Evolutionary conservation across 2,329 filamentous ascomycete genomes (phyloP).

Genomic region (Rhytidhysteron rufulum): DNA sequence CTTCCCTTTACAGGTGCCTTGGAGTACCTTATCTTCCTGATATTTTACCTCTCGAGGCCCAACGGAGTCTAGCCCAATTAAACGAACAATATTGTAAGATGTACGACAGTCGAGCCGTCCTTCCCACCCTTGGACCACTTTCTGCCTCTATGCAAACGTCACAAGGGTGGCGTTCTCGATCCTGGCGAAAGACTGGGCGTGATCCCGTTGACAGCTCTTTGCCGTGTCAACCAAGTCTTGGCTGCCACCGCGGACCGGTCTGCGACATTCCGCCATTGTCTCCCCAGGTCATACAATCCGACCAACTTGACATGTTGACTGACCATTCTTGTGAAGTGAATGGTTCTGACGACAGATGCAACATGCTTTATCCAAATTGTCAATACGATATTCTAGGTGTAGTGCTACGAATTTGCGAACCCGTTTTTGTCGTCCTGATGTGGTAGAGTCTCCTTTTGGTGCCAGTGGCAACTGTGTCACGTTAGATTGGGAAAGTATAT

Average conservation of each 20-base stretch:
- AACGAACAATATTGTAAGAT: background rate
- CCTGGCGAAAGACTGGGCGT: background rate
- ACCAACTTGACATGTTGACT: background rate
- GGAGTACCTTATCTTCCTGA: background rate
- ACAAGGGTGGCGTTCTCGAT: background rate
- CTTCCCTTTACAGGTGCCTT: background rate
- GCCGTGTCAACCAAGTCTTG: background rate
- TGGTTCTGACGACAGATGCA: background rate
- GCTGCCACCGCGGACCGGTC: background rate
- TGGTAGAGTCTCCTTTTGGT: background rate
- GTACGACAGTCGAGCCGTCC: background rate
- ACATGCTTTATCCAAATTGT: constrained; percentile 3
- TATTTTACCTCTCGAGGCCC: background rate
- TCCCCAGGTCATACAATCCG: background rate
- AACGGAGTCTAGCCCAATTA: background rate
- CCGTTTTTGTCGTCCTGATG: too few species aligned
- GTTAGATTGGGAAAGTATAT: background rate
- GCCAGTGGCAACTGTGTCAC: background rate
- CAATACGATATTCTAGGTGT: constrained; percentile 2
- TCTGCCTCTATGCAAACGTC: too few species aligned
- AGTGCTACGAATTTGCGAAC: too few species aligned
- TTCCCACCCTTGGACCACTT: too few species aligned
- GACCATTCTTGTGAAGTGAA: background rate
- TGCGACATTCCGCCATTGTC: background rate
- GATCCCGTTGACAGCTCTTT: background rate